Percentiles rank a stretch among this genome's conserved stretches.
Evolutionary conservation across 2,329 filamentous ascomycete genomes (phyloP).

Genomic region (Fusarium staphyleae): DNA sequence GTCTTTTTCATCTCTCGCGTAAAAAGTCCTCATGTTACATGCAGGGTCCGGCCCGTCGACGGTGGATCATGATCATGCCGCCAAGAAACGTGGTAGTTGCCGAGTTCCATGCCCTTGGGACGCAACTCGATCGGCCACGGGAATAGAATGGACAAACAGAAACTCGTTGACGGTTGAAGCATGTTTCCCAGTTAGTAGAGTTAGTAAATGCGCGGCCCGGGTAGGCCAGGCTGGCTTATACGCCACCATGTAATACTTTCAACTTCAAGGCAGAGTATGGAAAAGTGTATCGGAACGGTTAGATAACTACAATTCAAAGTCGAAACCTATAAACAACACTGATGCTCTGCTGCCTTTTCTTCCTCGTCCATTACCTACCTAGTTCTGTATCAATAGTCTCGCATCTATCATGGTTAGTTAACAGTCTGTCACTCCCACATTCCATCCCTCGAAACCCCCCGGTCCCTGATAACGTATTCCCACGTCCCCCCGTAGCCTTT

Average conservation of each 20-base stretch:
- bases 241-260: slow-evolving; percentile 2
- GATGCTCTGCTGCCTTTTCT: not conserved
- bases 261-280: no score
- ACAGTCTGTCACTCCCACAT: not conserved
- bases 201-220: slow-evolving; percentile 17
- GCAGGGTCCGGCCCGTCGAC: no score
- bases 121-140: not conserved
- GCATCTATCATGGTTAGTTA: no score
- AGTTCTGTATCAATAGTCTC: no score
- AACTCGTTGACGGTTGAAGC: no score
- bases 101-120: slow-evolving; percentile 27
- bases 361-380: no score
- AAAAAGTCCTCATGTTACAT: no score
- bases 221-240: slow-evolving; percentile 6
- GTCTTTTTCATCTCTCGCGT: no score
- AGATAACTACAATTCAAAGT: no score
- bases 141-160: slow-evolving; percentile 12
- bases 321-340: not conserved
- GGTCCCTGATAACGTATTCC: slow-evolving; percentile 8
- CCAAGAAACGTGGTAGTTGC: slow-evolving; percentile 30
- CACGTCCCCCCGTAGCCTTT: not conserved
- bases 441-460: slow-evolving; percentile 4
- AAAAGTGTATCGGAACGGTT: no score
- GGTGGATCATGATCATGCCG: slow-evolving; percentile 10
- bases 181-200: slow-evolving; percentile 1